A percentile compares a stretch with the other conserved stretches of the same genome.
Conservation (phyloP, 2,329 filamentous ascomycete species). For the Xylaria sp. region DNA sequence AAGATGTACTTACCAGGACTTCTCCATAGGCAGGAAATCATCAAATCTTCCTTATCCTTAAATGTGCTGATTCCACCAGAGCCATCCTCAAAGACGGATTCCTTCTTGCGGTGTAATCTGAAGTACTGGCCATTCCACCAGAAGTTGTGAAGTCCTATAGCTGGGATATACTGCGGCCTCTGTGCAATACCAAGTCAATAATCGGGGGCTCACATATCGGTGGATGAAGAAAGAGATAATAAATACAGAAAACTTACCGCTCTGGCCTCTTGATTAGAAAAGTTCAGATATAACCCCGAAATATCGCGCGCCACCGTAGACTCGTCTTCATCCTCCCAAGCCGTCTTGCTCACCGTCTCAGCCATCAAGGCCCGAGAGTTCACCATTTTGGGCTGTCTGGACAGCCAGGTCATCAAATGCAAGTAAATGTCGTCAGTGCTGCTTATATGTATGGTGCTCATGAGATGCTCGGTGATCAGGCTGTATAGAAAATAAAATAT, state of each 20-base stretch:
- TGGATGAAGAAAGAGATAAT: neutral
- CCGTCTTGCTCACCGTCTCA: constrained; percentile 64
- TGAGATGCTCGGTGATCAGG: constrained; percentile 58
- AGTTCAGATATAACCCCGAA: constrained; percentile 63
- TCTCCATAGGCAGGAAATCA: constrained; percentile 66
- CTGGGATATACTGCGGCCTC: constrained; percentile 64
- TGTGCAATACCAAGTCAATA: constrained; percentile 37
- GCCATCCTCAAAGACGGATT: constrained; percentile 54
- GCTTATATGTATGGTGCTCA: constrained; percentile 63
- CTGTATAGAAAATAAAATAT: constrained; percentile 50
- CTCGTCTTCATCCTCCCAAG: constrained; percentile 60
- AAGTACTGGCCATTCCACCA: constrained; percentile 65
- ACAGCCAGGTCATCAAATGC: constrained; percentile 69
- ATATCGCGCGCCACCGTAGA: constrained; percentile 47
- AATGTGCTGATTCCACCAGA: constrained; percentile 51
- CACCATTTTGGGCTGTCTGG: constrained; percentile 61
- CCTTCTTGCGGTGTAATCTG: constrained; percentile 57
- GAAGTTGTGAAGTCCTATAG: constrained; percentile 63
- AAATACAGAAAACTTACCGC: constrained; percentile 50
- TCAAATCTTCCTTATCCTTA: constrained; percentile 63
- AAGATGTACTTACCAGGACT: constrained; percentile 47
- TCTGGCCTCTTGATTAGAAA: constrained; percentile 66
- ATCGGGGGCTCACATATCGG: neutral
- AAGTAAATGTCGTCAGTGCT: constrained; percentile 67
- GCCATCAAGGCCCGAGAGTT: constrained; percentile 64